A percentile compares a stretch with the other conserved stretches of the same genome.
These are phyloP conservation scores for Pseudozyma hubeiensis DNA, from an alignment of 1,284 basidiomycete species.

Conservation along the genomic window DNA sequence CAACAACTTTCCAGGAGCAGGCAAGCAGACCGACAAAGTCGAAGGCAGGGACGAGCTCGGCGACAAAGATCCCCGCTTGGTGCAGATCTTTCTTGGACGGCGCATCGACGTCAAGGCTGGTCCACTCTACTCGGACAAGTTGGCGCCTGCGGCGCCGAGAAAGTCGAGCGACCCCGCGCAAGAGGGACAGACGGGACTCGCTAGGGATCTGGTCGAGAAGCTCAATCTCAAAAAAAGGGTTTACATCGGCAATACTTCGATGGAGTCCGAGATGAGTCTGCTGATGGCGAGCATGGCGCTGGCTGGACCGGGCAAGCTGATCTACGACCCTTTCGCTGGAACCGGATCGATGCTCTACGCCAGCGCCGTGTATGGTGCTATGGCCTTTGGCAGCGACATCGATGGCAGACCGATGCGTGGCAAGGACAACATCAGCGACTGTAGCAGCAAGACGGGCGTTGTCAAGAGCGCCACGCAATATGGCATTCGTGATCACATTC, in stretches of 20 bases:
- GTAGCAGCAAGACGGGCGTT: constrained; percentile 73
- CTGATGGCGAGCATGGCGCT: constrained; percentile 96
- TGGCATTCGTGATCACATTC: constrained; percentile 78
- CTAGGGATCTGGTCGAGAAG: constrained; percentile 65
- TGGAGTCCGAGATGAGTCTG: constrained; percentile 95
- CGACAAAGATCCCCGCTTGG: constrained; percentile 52
- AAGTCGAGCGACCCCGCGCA: constrained; percentile 50
- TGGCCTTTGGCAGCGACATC: constrained; percentile 92
- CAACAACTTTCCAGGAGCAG: constrained; percentile 41
- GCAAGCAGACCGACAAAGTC: constrained; percentile 25
- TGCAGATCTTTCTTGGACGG: constrained; percentile 60
- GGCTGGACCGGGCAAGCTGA: constrained; percentile 84
- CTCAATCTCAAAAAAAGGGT: constrained; percentile 85
- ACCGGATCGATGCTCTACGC: constrained; percentile 94
- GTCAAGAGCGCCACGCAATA: constrained; percentile 84
- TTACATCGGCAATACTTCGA: constrained; percentile 93
- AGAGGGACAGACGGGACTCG: constrained; percentile 49
- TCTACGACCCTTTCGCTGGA: constrained; percentile 97
- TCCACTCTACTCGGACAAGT: constrained; percentile 24
- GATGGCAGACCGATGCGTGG: constrained; percentile 97
- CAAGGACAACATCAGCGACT: constrained; percentile 74
- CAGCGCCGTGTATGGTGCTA: constrained; percentile 80
- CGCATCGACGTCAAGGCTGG: constrained; percentile 36
- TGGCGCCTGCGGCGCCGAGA: constrained; percentile 14
- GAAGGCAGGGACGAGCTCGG: constrained; percentile 48